Percentiles rank a stretch among this genome's conserved stretches.
Conservation (phyloP, 2,329 filamentous ascomycete genomes). For the Nemania bipapillata region DNA sequence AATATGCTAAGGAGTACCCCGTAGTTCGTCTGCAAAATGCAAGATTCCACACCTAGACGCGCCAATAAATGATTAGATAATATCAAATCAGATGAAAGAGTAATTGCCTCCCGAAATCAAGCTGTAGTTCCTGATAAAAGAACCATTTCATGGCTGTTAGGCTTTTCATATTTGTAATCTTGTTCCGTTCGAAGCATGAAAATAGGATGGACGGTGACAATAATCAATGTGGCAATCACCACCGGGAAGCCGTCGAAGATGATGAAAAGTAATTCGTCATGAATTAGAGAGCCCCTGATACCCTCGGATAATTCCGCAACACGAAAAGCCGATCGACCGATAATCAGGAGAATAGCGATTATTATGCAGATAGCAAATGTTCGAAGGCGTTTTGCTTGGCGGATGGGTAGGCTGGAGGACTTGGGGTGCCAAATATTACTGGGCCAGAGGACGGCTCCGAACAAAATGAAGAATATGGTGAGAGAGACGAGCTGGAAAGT, state of each 20-base stretch:
- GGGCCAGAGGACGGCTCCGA: constrained; percentile 23
- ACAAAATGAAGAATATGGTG: constrained; percentile 25
- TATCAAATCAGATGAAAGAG: background rate
- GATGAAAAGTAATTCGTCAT: constrained; percentile 25
- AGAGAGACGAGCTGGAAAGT: constrained; percentile 26
- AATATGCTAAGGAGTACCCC: no score
- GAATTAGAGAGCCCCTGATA: constrained; percentile 1
- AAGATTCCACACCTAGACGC: background rate
- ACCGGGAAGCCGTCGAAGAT: constrained; percentile 28
- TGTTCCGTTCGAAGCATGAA: constrained; percentile 20
- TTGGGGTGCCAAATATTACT: constrained; percentile 4
- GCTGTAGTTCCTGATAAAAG: constrained; percentile 3
- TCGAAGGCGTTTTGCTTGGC: constrained; percentile 5
- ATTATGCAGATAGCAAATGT: constrained; percentile 19
- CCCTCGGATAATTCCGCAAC: constrained; percentile 26
- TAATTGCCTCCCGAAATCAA: background rate
- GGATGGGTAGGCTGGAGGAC: background rate
- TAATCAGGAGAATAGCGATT: constrained; percentile 21
- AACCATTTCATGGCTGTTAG: background rate
- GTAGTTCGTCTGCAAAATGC: no score
- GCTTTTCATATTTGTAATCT: constrained; percentile 1
- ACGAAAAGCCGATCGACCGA: constrained; percentile 24
- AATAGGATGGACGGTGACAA: constrained; percentile 20
- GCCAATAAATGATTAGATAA: background rate
- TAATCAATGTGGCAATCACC: constrained; percentile 18